Percentiles rank a stretch among this genome's conserved stretches.
phyloP scores from a whole-genome alignment of 1,284 basidiomycete genomes.

The Malassezia pachydermatis region DNA sequence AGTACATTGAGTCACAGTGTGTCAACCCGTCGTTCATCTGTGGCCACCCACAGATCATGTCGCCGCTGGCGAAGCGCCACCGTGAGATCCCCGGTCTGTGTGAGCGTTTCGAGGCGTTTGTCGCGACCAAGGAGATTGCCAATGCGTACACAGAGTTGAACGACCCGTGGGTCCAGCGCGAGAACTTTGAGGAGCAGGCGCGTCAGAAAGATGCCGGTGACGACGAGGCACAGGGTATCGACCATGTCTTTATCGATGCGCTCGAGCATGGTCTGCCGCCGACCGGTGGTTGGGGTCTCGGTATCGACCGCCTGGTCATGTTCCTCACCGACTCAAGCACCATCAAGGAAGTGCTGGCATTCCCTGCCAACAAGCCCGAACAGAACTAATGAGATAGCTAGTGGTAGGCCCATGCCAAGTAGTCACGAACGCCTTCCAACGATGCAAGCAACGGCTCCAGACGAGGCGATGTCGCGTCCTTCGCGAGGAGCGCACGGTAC shows the following conservation, averaged over 20 bases:
- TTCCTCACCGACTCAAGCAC: conserved; percentile 51
- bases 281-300: conserved; percentile 62
- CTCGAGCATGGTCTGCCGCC: conserved; percentile 95
- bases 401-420: not conserved
- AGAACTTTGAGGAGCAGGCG: conserved; percentile 84
- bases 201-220: conserved; percentile 93
- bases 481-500: too few species aligned
- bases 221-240: conserved; percentile 93
- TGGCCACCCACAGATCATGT: conserved; percentile 99
- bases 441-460: not conserved
- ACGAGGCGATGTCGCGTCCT: too few species aligned
- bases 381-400: not conserved
- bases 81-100: conserved; percentile 61
- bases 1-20: conserved; percentile 93
- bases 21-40: conserved; percentile 90
- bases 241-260: conserved; percentile 55
- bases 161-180: conserved; percentile 63
- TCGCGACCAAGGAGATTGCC: conserved; percentile 88
- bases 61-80: conserved; percentile 64
- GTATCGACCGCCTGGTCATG: conserved; percentile 29
- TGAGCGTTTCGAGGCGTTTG: conserved; percentile 96
- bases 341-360: conserved; percentile 78
- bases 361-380: conserved; percentile 78
- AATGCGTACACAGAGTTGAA: conserved; percentile 70
- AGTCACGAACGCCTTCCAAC: conserved; percentile 6